Base-by-base conservation (phyloP, 805 yeast genomes). In the Torulaspora delbrueckii region DNA sequence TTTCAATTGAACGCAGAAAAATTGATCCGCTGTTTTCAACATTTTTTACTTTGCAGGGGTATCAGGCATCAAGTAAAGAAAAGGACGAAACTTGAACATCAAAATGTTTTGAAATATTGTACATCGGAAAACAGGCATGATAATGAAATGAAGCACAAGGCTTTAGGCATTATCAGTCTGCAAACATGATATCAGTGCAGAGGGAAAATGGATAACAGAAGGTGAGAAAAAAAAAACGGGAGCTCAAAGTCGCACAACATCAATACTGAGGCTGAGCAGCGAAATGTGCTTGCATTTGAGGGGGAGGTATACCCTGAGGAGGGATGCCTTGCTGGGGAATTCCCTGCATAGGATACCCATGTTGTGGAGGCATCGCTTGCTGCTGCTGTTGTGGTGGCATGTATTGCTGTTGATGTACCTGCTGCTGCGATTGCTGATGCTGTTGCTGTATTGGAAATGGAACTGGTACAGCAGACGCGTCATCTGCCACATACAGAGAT, bases 401-500 rank as follows among this genome's bases (percentile, higher is more conserved):
- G 25, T 68, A 26, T 56, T 55, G 45, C 58, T 69, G 56, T 56
- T 48, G 57, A 37, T 39, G 54, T 40, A 45, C 55, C 35, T 47
- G 53, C 35, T 46, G 57, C 42, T 51, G 54, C 34, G 63, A 58
- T 45, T 63, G 68, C 32, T 61, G 66, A 43, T 62, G 68, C 16
- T 59, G 55, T 25, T 59, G 63, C 31, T 63, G 64, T 28, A 85
- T 77, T 58, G 86, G 86, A 75, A 87, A 84, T n/a, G 96, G 96
- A 63, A 81, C 81, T 59, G 97, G 97, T 47, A 89, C 85, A 16
- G 81, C 73, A 16, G 77, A 78, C 42, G 78, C 52, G 62, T 86
- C 82, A 46, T 83, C 85, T 37, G 90, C 91, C 43, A 90, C 98
- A 62, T 93, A 93, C 56, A 93, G 75, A 10, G 84, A 76, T 67